phyloP scores from a whole-genome alignment of 176 grass and related monocot genomes.

The Dendrocalamus sinicus region DNA sequence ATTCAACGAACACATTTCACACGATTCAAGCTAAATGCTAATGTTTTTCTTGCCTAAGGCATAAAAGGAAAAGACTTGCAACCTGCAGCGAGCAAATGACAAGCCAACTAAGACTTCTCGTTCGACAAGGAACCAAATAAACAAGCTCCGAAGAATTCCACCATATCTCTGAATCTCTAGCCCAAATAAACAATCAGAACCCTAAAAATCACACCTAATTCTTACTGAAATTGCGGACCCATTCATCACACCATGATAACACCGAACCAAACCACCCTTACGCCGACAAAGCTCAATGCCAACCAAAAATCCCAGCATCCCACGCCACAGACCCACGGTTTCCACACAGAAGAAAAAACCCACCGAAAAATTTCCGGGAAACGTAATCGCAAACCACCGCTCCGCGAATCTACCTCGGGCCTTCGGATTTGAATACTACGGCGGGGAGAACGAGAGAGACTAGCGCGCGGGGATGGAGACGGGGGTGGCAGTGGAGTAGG shows the following conservation, averaged over 20 bases:
- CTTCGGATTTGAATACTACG: not conserved
- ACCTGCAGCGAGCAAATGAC: no score
- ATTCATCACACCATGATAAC: not conserved
- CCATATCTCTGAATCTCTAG: not conserved
- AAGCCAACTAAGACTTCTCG: no score
- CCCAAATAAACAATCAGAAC: not conserved
- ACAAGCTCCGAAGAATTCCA: not conserved
- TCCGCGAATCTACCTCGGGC: not conserved
- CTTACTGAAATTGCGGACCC: not conserved
- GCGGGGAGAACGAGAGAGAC: not conserved
- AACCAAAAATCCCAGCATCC: not conserved
- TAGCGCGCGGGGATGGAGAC: not conserved
- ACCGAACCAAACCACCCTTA: not conserved
- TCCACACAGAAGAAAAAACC: not conserved
- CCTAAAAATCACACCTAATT: not conserved
- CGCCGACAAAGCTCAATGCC: not conserved
- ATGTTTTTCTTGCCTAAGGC: not conserved
- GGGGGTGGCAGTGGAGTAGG: not conserved
- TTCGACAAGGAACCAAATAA: not conserved
- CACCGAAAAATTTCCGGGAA: not conserved
- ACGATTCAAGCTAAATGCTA: conserved; percentile 14
- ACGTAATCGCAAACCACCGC: not conserved
- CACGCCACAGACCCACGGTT: not conserved
- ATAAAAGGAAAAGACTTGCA: no score
- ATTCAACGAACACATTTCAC: not conserved